Percentiles rank a stretch among this genome's conserved stretches.
These are phyloP conservation scores for Cryphonectria carpinicola DNA, from an alignment of 2,329 filamentous ascomycete species.

Conservation along the genomic window DNA sequence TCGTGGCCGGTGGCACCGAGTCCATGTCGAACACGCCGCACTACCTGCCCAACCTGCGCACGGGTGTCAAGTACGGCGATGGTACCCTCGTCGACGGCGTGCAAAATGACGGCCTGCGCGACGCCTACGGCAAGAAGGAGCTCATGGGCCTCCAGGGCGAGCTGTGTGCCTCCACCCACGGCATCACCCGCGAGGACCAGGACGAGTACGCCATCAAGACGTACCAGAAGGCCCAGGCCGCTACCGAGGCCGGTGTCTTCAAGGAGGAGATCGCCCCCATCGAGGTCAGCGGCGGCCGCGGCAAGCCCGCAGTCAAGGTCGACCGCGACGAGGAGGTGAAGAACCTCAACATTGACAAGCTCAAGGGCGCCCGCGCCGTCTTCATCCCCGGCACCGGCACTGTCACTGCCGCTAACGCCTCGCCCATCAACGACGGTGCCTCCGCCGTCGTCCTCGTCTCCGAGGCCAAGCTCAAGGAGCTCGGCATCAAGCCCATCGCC, in stretches of 20 bases:
- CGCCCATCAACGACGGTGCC: constrained; percentile 93
- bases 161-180: constrained; percentile 86
- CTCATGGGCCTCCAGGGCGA: constrained; percentile 95
- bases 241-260: constrained; percentile 81
- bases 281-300: constrained; percentile 83
- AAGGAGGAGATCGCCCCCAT: constrained; percentile 85
- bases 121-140: constrained; percentile 89
- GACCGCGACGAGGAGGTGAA: constrained; percentile 94
- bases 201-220: constrained; percentile 95
- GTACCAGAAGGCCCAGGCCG: constrained; percentile 91
- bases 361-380: constrained; percentile 81
- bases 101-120: constrained; percentile 90
- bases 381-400: constrained; percentile 82
- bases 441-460: constrained; percentile 92
- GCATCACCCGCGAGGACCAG: constrained; percentile 80
- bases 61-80: constrained; percentile 91
- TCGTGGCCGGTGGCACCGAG: constrained; percentile 93
- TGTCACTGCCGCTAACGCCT: constrained; percentile 94
- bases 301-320: constrained; percentile 82
- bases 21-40: constrained; percentile 99
- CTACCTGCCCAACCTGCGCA: constrained; percentile 87
- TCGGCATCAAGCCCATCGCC: constrained; percentile 87
- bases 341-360: constrained; percentile 86
- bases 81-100: constrained; percentile 88
- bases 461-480: constrained; percentile 90